These are phyloP conservation scores for Vinca minor DNA, from an alignment of 257 asterid genomes.

Conservation along the genomic window DNA sequence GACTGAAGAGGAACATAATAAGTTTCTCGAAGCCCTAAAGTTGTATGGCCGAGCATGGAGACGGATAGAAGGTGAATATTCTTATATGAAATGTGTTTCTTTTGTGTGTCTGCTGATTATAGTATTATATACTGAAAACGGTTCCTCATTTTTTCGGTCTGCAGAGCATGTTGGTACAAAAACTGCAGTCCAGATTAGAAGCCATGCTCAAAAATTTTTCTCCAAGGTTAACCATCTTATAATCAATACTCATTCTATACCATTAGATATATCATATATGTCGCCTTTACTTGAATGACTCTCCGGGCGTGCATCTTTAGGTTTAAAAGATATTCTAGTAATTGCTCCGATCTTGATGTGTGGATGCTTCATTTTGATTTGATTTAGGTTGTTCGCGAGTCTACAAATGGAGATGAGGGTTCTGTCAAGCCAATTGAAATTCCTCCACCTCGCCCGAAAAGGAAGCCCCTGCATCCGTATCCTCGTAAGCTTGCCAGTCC, in stretches of 20 bases:
- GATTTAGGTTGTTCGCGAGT: slow-evolving; percentile 81
- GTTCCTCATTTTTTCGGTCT: not conserved
- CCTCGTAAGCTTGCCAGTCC: slow-evolving; percentile 66
- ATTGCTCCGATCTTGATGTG: slow-evolving; percentile 12
- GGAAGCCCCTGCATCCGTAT: slow-evolving; percentile 92
- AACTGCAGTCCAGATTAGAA: slow-evolving; percentile 94
- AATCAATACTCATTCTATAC: too few relatives aligned
- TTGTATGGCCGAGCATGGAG: slow-evolving; percentile 94
- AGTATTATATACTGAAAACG: slow-evolving; percentile 14
- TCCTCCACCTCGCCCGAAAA: slow-evolving; percentile 97
- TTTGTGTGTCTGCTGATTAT: not conserved
- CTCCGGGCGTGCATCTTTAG: slow-evolving; percentile 32
- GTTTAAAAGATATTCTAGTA: not conserved
- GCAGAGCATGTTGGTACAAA: slow-evolving; percentile 87
- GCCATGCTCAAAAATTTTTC: slow-evolving; percentile 97
- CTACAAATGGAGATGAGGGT: slow-evolving; percentile 35
- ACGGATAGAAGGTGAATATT: slow-evolving; percentile 67
- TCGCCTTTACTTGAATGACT: slow-evolving; percentile 36
- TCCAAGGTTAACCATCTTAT: slow-evolving; percentile 73
- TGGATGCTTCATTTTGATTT: slow-evolving; percentile 12
- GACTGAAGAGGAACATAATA: slow-evolving; percentile 85
- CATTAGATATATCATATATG: too few relatives aligned
- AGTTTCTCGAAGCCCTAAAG: slow-evolving; percentile 79
- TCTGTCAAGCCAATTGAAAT: slow-evolving; percentile 59
- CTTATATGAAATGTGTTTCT: not conserved